phyloP scores from a whole-genome alignment of 1,284 basidiomycete species.

The Pseudozyma thailandica region DNA sequence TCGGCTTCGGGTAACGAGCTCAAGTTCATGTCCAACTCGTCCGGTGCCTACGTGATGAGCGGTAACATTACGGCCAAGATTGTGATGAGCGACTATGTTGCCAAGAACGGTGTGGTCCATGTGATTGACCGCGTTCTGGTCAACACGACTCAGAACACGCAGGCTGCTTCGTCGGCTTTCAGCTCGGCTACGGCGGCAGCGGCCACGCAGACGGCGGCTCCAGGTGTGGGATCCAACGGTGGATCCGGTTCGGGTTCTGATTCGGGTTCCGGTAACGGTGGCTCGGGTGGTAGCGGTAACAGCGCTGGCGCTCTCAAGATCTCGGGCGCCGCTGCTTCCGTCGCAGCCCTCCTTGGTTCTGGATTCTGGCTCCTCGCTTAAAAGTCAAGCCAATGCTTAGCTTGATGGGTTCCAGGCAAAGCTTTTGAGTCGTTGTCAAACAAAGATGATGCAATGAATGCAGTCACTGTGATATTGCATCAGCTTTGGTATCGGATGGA shows the following conservation, averaged over 20 bases:
- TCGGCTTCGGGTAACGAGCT: conserved; percentile 76
- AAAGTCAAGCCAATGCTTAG: too few species aligned
- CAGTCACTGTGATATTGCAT: too few species aligned
- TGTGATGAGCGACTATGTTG: conserved; percentile 75
- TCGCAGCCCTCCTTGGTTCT: conserved; percentile 33
- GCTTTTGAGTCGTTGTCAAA: too few species aligned
- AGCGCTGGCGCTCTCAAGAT: conserved; percentile 21
- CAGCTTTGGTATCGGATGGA: too few species aligned
- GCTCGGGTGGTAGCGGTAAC: conserved; percentile 17
- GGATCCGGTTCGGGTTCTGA: conserved; percentile 15
- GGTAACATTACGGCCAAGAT: conserved; percentile 74
- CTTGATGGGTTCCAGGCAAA: too few species aligned
- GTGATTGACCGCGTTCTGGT: conserved; percentile 75
- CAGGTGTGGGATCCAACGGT: conserved; percentile 19
- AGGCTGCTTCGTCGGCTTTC: conserved; percentile 73
- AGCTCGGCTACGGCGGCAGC: conserved; percentile 44
- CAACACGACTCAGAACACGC: conserved; percentile 72
- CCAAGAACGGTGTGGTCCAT: conserved; percentile 79
- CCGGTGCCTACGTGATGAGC: conserved; percentile 75
- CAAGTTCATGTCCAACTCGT: conserved; percentile 73
- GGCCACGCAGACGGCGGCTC: conserved; percentile 21
- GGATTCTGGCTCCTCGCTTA: conserved; percentile 45
- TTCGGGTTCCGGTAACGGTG: conserved; percentile 3
- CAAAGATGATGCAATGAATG: too few species aligned
- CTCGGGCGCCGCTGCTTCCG: conserved; percentile 23